Base-by-base conservation (phyloP, 2,329 filamentous ascomycete genomes). In the Fusarium tanahbumbuense region DNA sequence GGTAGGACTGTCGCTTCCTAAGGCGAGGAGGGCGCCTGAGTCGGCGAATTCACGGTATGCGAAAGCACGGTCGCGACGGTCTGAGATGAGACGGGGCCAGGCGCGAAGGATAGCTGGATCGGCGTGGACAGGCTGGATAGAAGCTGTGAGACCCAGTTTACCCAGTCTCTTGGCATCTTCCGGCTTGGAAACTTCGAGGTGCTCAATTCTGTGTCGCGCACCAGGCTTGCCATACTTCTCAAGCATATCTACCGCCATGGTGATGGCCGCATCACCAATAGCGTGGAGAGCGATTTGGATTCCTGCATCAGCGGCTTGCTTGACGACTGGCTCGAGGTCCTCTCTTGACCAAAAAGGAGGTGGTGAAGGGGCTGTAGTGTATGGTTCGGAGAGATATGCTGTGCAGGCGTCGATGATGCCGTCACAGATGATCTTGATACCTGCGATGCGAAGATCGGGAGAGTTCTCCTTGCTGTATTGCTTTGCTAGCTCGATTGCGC, bases 401-500 rank as follows among this genome's bases (percentile, higher is more conserved):
- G 88, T 90, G 76, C 88, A 91, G 1, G 86, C 86, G 68, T 91
- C 88, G 50, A 91, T 82, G 47, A 90, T 87, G 13, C 88, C 88
- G 69, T 91, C 88, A 72, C 85, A 86, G 58, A 91, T 88, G 44
- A 90, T 76, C 75, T 91, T 91, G 77, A 90, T 87, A 11, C 88
- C 88, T 0, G 86, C 84, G 20, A 91, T 78, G 11, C 85, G 85
- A 57, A 83, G 72, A 56, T 83, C 80, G 0, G 81, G 80, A 2
- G 78, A 80, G 0, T 72, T 79, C 13, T 76, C 70, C 11, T 75
- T 76, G 64, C 78, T 81, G 67, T 78, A 80, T 55, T 56, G 9
- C 57, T 60, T 20, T 78, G 78, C 37, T 7, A 87, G 73, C 57
- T 83, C 82, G 41, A 85, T 83, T 0, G 85, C 85, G 6, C 81